phyloP scores from a whole-genome alignment of 2,329 filamentous ascomycete genomes.

The Hortaea werneckii region DNA sequence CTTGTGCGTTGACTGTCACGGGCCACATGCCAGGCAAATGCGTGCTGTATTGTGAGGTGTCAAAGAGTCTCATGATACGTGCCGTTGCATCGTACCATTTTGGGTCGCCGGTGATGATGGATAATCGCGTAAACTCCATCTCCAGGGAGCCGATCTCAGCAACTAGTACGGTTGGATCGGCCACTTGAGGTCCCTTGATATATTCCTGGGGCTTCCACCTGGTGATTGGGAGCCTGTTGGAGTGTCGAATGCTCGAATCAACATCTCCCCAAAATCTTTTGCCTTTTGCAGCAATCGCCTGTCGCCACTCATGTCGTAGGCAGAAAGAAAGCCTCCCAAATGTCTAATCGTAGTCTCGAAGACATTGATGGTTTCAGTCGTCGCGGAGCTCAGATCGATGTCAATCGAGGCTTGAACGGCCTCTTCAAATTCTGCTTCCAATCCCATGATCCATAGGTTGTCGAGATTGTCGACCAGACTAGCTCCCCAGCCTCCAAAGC shows the following conservation, averaged over 20 bases:
- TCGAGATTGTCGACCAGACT: constrained; percentile 38
- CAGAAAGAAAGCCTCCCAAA: constrained; percentile 27
- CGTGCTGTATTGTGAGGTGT: constrained; percentile 33
- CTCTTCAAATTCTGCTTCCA: constrained; percentile 37
- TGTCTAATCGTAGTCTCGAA: constrained; percentile 42
- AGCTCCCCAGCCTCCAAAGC: constrained; percentile 40
- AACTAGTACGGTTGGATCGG: constrained; percentile 32
- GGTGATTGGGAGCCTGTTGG: constrained; percentile 35
- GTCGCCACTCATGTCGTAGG: constrained; percentile 28
- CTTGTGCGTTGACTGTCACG: constrained; percentile 32
- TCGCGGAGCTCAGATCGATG: constrained; percentile 34
- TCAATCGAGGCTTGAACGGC: constrained; percentile 33
- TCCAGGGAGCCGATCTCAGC: constrained; percentile 39
- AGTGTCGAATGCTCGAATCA: constrained; percentile 41
- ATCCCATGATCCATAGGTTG: constrained; percentile 39
- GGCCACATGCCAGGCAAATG: constrained; percentile 40
- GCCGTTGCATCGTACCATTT: constrained; percentile 39
- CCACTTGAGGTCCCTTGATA: constrained; percentile 29
- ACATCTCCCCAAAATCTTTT: constrained; percentile 31
- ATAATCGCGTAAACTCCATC: constrained; percentile 40
- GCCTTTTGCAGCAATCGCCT: constrained; percentile 26
- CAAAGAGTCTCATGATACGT: constrained; percentile 33
- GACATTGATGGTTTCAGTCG: constrained; percentile 33
- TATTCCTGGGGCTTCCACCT: constrained; percentile 34
- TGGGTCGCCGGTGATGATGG: constrained; percentile 34